Percentiles rank a stretch among this genome's conserved stretches.
Evolutionary conservation across 2,329 filamentous ascomycete genomes (phyloP).

Genomic region (Aureobasidium sp.): DNA sequence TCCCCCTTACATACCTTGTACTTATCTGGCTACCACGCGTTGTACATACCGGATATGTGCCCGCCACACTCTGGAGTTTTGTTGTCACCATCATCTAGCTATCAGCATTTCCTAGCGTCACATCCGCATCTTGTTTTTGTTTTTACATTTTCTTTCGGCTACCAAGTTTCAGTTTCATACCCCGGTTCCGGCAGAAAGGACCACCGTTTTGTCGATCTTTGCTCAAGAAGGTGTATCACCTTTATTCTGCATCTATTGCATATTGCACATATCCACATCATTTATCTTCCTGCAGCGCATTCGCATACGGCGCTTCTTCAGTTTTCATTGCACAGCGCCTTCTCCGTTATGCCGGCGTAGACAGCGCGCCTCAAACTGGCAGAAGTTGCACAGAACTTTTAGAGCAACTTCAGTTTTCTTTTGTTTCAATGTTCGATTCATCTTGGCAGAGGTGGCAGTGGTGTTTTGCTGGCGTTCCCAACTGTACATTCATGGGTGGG

Average conservation of each 20-base stretch:
- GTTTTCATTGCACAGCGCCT: not conserved
- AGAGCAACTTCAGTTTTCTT: not conserved
- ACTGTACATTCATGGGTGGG: slow-evolving; percentile 3
- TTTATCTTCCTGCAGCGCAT: slow-evolving; percentile 1
- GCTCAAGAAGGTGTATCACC: not conserved
- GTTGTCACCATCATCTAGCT: slow-evolving; percentile 11
- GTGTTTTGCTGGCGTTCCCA: slow-evolving; percentile 8
- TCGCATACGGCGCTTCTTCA: not conserved
- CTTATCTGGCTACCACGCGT: not conserved
- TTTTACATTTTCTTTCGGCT: not conserved
- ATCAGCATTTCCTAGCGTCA: slow-evolving; percentile 11
- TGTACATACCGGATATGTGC: slow-evolving; percentile 15
- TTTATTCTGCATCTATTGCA: slow-evolving; percentile 3
- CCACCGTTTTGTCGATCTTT: slow-evolving; percentile 11
- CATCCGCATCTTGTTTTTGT: slow-evolving; percentile 9
- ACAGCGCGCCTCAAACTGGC: not conserved
- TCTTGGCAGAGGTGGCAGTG: not conserved
- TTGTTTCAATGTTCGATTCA: not conserved
- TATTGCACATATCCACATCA: slow-evolving; percentile 8
- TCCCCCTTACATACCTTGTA: not conserved
- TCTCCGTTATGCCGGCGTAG: not conserved
- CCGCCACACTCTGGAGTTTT: slow-evolving; percentile 3
- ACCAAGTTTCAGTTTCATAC: slow-evolving; percentile 11
- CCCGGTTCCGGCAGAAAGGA: slow-evolving; percentile 5
- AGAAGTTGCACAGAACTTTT: not conserved